Conservation (phyloP, 2,329 filamentous ascomycete genomes). For the Calonectria pseudoreteaudii region DNA sequence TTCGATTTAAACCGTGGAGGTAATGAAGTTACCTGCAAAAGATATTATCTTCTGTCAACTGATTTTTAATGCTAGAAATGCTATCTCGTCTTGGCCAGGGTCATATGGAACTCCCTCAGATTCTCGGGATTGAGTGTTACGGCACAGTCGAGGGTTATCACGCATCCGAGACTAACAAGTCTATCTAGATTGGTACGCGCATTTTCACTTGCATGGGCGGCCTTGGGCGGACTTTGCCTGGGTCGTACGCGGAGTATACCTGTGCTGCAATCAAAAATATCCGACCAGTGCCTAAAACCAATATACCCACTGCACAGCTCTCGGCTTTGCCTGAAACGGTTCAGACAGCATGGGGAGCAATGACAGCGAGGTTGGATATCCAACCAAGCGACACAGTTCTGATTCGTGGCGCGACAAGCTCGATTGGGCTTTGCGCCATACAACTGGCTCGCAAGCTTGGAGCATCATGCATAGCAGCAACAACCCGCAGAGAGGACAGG, state of each 20-base stretch:
- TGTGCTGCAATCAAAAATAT: conserved; percentile 10
- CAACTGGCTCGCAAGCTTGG: conserved; percentile 10
- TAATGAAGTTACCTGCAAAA: neutral
- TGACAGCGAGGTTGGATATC: conserved; percentile 11
- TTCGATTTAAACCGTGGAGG: conserved; percentile 4
- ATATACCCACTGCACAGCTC: neutral
- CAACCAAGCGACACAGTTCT: conserved; percentile 4
- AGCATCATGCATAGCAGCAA: neutral
- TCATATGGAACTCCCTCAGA: neutral
- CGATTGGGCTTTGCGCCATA: conserved; percentile 12
- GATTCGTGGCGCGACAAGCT: conserved; percentile 15
- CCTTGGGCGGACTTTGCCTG: conserved; percentile 4
- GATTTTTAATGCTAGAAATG: neutral
- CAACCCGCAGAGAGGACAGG: neutral
- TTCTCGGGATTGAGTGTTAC: conserved; percentile 6
- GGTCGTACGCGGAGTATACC: conserved; percentile 18
- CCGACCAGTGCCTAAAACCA: neutral
- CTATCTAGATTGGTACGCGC: neutral
- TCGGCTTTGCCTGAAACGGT: conserved; percentile 4
- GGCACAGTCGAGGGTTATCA: neutral
- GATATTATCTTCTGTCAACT: neutral
- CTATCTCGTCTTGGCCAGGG: neutral
- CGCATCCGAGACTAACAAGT: neutral
- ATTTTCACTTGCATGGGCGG: conserved; percentile 20
- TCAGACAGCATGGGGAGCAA: conserved; percentile 7